Conservation (phyloP, 257 asterid genomes). For the Solanum rostratum region DNA sequence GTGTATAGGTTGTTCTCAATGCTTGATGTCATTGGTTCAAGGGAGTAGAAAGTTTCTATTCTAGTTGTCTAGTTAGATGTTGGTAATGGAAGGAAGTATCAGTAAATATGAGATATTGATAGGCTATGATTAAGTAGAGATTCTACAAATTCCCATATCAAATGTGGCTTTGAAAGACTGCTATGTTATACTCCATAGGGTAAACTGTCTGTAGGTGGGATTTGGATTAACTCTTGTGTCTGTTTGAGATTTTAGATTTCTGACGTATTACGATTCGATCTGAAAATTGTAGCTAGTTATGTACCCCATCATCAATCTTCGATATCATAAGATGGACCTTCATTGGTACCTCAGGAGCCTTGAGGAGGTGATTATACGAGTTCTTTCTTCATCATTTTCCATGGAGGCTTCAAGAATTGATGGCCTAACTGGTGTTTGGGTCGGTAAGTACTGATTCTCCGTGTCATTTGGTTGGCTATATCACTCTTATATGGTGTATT, state of each 20-base stretch:
- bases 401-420: slow-evolving; percentile 61
- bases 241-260: background rate
- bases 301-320: slow-evolving; percentile 93
- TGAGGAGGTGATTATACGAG: slow-evolving; percentile 88
- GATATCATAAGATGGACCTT: slow-evolving; percentile 68
- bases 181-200: background rate
- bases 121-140: background rate
- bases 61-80: background rate
- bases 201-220: background rate
- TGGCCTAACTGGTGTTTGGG: slow-evolving; percentile 96
- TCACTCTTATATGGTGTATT: background rate
- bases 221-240: background rate
- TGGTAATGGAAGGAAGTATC: background rate
- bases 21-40: background rate
- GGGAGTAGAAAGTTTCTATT: background rate
- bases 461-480: background rate
- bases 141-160: background rate
- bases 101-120: background rate
- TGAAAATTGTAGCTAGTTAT: slow-evolving; percentile 62
- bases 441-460: slow-evolving; percentile 42
- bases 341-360: slow-evolving; percentile 94
- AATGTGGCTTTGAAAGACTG: background rate
- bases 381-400: slow-evolving; percentile 53
- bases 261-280: slow-evolving; percentile 1
- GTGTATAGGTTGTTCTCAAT: background rate